A percentile compares a stretch with the other conserved stretches of the same genome.
Evolutionary conservation across 2,329 filamentous ascomycete genomes (phyloP).

Genomic region (Arthroderma sp.): DNA sequence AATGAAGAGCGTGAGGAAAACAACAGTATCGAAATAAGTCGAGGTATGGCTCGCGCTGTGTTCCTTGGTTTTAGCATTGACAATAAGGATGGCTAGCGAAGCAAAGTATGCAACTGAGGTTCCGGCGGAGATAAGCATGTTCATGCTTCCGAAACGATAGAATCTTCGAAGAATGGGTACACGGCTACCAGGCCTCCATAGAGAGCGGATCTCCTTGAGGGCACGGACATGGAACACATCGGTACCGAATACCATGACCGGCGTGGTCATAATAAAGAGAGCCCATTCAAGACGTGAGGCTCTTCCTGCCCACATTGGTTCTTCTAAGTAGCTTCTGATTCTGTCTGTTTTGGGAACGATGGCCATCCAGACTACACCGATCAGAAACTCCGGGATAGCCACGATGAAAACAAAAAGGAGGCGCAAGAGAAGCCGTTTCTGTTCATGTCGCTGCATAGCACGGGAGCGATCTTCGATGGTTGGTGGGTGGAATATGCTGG

Average conservation of each 20-base stretch:
- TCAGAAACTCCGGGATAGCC: slow-evolving; percentile 69
- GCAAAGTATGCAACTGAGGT: slow-evolving; percentile 79
- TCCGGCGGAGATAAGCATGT: slow-evolving; percentile 78
- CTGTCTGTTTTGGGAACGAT: slow-evolving; percentile 50
- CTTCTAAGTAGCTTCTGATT: slow-evolving; percentile 53
- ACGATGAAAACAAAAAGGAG: slow-evolving; percentile 54
- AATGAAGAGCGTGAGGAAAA: slow-evolving; percentile 81
- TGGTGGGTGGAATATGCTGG: slow-evolving; percentile 63
- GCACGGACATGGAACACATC: slow-evolving; percentile 73
- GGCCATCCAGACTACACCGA: slow-evolving; percentile 86
- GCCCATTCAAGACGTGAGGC: slow-evolving; percentile 66
- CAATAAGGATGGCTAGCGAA: slow-evolving; percentile 64
- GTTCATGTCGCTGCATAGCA: slow-evolving; percentile 57
- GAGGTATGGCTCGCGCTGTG: slow-evolving; percentile 41
- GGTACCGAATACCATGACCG: slow-evolving; percentile 74
- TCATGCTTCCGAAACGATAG: slow-evolving; percentile 94
- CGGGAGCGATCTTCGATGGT: slow-evolving; percentile 72
- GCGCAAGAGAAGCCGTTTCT: slow-evolving; percentile 54
- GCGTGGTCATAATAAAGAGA: slow-evolving; percentile 68
- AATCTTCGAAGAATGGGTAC: slow-evolving; percentile 63
- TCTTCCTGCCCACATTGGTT: slow-evolving; percentile 53
- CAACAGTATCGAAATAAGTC: slow-evolving; percentile 80
- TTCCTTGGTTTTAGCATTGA: slow-evolving; percentile 30
- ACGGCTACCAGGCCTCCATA: slow-evolving; percentile 66
- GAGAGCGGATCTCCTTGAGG: slow-evolving; percentile 59